A percentile compares a stretch with the other conserved stretches of the same genome.
Evolutionary conservation across 805 yeast genomes (phyloP).

Genomic region (Saccharomycopsis synnaedendra): DNA sequence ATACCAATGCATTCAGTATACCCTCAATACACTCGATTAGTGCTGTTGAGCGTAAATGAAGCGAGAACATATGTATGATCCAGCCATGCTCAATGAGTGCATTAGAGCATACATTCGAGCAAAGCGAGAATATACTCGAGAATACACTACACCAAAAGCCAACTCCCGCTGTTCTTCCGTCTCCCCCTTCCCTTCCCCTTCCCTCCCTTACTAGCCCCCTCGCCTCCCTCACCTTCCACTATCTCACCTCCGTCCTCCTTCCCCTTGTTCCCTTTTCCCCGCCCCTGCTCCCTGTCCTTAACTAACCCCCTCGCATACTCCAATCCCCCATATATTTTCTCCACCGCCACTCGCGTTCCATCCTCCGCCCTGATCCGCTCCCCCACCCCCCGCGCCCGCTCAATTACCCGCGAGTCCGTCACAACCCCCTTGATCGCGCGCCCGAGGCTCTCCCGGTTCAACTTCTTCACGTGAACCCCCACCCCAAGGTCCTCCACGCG

Average conservation of each 20-base stretch:
- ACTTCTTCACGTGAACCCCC: conserved; percentile 59
- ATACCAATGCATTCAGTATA: too few relatives aligned
- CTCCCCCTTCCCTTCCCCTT: too few relatives aligned
- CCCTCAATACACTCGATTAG: too few relatives aligned
- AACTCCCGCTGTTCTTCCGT: too few relatives aligned
- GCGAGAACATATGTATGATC: too few relatives aligned
- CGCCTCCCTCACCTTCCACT: background rate
- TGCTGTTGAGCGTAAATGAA: too few relatives aligned
- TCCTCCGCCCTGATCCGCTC: conserved; percentile 55
- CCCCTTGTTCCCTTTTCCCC: background rate
- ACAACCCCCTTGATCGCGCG: conserved; percentile 63
- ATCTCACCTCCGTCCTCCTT: background rate
- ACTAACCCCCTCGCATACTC: conserved; percentile 57
- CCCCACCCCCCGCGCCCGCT: conserved; percentile 56
- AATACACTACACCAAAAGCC: too few relatives aligned
- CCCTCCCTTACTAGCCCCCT: too few relatives aligned
- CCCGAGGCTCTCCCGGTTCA: conserved; percentile 51
- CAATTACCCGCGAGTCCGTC: conserved; percentile 51
- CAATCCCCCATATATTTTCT: conserved; percentile 64
- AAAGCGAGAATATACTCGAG: too few relatives aligned
- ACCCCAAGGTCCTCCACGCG: conserved; percentile 85
- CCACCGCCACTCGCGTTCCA: conserved; percentile 73
- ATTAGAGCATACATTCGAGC: too few relatives aligned
- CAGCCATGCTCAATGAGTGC: too few relatives aligned
- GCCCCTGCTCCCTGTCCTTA: background rate